phyloP scores from a whole-genome alignment of 257 asterid genomes.

The Plantago elongata region DNA sequence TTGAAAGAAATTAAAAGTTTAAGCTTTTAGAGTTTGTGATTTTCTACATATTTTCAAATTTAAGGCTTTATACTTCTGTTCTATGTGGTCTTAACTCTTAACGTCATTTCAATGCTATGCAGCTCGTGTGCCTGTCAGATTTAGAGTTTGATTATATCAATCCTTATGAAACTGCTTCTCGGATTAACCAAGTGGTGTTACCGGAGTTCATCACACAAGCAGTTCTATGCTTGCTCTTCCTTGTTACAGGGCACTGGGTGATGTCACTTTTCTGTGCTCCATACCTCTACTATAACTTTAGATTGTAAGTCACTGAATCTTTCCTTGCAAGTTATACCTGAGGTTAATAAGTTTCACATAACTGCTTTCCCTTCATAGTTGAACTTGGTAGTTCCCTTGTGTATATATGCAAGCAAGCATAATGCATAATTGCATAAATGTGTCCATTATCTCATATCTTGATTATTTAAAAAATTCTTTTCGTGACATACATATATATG shows the following conservation, averaged over 20 bases:
- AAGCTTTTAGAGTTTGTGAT: too few relatives aligned
- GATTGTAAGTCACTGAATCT: conserved; percentile 44
- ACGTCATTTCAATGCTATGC: conserved; percentile 18
- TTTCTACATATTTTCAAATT: too few relatives aligned
- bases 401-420: too few relatives aligned
- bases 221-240: conserved; percentile 52
- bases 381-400: background rate
- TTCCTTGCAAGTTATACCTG: too few relatives aligned
- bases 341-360: background rate
- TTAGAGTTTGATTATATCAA: conserved; percentile 76
- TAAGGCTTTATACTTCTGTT: too few relatives aligned
- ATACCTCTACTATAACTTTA: conserved; percentile 56
- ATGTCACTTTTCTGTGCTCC: conserved; percentile 60
- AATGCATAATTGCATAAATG: too few relatives aligned
- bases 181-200: conserved; percentile 55
- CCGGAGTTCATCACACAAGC: conserved; percentile 76
- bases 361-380: background rate
- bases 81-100: too few relatives aligned
- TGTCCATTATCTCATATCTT: too few relatives aligned
- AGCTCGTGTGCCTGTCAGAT: conserved; percentile 74
- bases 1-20: too few relatives aligned
- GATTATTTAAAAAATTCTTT: too few relatives aligned
- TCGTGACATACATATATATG: too few relatives aligned
- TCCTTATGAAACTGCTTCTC: conserved; percentile 69
- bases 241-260: conserved; percentile 70